phyloP scores from a whole-genome alignment of 164 flowering plant genomes.

The Litsea cubeba region DNA sequence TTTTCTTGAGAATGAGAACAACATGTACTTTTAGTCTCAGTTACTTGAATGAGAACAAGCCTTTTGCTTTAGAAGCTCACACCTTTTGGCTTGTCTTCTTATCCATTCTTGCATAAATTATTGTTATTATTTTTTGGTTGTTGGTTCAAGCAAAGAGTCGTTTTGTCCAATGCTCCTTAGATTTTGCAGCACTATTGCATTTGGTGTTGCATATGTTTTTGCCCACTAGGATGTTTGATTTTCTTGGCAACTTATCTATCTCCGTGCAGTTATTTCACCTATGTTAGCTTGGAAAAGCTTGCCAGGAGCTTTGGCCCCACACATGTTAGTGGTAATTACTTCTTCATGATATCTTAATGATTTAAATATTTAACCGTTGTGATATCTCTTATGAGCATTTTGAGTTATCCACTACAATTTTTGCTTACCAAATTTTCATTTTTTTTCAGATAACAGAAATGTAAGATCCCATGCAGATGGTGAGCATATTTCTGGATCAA shows the following conservation, averaged over 20 bases:
- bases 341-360: neutral
- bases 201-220: neutral
- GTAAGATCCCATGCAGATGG: neutral
- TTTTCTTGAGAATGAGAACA: no score
- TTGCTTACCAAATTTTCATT: neutral
- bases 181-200: neutral
- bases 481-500: conserved; percentile 24
- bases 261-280: conserved; percentile 73
- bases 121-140: neutral
- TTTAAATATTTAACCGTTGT: no score
- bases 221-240: neutral
- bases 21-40: neutral
- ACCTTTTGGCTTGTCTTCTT: neutral
- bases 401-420: neutral
- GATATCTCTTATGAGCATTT: neutral
- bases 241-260: neutral
- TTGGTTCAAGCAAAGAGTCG: neutral
- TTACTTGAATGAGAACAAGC: neutral
- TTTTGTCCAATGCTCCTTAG: neutral
- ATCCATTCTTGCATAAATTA: neutral
- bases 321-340: conserved; percentile 32
- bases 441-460: conserved; percentile 11
- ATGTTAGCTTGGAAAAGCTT: conserved; percentile 59
- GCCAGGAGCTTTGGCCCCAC: conserved; percentile 38
- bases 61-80: neutral